Evolutionary conservation across 805 yeast species (phyloP), one percentile per base, ranked within the genome.

Genomic region (Nakazawaea wyomingensis): DNA sequence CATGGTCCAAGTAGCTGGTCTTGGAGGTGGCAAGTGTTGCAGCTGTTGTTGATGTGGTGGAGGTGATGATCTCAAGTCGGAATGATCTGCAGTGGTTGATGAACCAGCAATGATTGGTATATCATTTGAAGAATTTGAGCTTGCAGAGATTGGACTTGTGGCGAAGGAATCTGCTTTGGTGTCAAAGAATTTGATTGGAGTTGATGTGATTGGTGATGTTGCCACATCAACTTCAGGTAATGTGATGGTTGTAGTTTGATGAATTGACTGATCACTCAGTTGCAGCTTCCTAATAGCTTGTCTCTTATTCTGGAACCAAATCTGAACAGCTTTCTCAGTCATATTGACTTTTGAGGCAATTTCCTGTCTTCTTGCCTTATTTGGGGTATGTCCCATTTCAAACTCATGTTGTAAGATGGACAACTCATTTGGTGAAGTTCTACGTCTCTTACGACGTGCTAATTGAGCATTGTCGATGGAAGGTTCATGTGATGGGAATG

Each of bases 311-410:
- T 93, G 99, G 66, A 93, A 93, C 99, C 99, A 93, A 49, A 91
- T 88, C 66, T 93, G 99, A 28, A 93, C 96, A 2, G 97, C 96
- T 61, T 90, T 88, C 62, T 90, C 97, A n/a, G 91, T 79, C 98
- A 93, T 93, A 52, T 80, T 81, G 32, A 93, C 95, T 50, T 71
- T 76, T 24, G 67, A 62, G 4, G 98, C 96, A 50, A 93, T 85
- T 50, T 82, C 85, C 34, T 77, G 70, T 52, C 98, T 78, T 56
- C 83, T 73, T 35, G 72, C 65, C 59, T 82, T 83, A 57, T 84
- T 82, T 36, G 99, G 99, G 39, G 95, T 87, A 34, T 80, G 69
- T 47, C 95, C 89, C 38, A 66, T 57, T 39, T 72, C 72, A 56
- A 91, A 93, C 65, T 89, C 96, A 29, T 71, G 64, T 62, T 89